Percentiles rank a stretch among this genome's conserved stretches.
Conservation (phyloP, 306 rosid species). For the Cucumis hystrix region DNA sequence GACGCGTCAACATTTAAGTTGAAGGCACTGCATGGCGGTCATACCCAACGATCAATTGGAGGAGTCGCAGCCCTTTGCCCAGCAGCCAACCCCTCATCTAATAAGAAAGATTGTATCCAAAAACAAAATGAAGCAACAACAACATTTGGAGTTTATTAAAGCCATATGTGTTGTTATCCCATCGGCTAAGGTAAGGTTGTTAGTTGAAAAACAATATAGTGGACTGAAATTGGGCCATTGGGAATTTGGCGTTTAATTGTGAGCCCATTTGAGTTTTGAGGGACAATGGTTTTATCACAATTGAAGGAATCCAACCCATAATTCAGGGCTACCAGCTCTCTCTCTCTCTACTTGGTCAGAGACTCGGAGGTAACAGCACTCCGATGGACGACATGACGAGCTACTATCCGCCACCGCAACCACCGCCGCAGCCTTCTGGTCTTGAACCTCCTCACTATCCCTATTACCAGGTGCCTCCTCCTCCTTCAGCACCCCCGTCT, state of each 20-base stretch:
- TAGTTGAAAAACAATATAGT: too few relatives aligned
- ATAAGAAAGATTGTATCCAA: too few relatives aligned
- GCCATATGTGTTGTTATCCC: too few relatives aligned
- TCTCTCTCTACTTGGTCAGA: neutral
- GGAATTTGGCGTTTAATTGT: neutral
- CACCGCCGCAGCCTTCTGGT: slow-evolving; percentile 26
- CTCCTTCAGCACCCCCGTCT: slow-evolving; percentile 6
- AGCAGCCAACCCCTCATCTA: too few relatives aligned
- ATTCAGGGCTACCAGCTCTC: slow-evolving; percentile 15
- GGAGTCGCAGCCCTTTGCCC: too few relatives aligned
- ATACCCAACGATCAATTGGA: too few relatives aligned
- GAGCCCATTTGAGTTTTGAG: neutral
- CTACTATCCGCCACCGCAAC: slow-evolving; percentile 51
- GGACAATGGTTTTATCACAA: neutral
- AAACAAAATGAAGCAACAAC: too few relatives aligned
- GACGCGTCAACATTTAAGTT: too few relatives aligned
- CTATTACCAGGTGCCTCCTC: slow-evolving; percentile 29
- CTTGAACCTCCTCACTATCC: slow-evolving; percentile 34
- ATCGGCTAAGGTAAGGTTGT: too few relatives aligned
- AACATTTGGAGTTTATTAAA: too few relatives aligned
- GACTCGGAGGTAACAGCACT: slow-evolving; percentile 1
- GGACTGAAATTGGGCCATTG: neutral
- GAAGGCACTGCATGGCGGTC: too few relatives aligned
- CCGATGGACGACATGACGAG: slow-evolving; percentile 75
- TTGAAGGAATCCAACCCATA: neutral